Conservation (phyloP, 495 filamentous ascomycete genomes). For the Hyaloscypha variabilis region DNA sequence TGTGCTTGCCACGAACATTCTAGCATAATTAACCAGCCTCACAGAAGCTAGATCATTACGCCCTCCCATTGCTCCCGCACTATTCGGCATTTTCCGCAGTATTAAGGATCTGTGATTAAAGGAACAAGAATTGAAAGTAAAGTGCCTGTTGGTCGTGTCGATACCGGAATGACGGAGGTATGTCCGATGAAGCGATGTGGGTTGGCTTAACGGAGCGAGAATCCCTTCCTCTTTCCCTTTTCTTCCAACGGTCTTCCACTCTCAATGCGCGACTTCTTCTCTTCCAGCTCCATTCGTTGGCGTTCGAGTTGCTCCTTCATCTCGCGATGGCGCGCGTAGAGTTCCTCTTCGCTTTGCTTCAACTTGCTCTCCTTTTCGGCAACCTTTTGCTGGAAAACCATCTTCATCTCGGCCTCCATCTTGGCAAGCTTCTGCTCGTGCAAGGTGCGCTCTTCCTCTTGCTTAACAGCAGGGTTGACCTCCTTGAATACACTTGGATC, state of each 20-base stretch:
- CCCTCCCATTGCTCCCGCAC: conserved; percentile 18
- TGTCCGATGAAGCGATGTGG: conserved; percentile 14
- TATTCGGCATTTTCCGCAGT: conserved; percentile 20
- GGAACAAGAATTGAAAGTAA: conserved; percentile 36
- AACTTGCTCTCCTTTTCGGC: conserved; percentile 99
- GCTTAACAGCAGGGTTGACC: conserved; percentile 99
- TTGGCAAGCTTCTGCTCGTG: conserved; percentile 99
- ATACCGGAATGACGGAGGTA: conserved; percentile 21
- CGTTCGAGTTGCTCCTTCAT: conserved; percentile 99
- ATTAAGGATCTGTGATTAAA: conserved; percentile 35
- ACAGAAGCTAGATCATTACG: conserved; percentile 29
- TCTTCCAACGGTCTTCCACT: conserved; percentile 94
- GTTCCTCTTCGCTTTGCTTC: conserved; percentile 97
- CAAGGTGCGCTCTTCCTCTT: conserved; percentile 95
- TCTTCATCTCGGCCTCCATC: conserved; percentile 99
- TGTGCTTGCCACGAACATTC: conserved; percentile 10
- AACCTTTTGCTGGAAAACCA: conserved; percentile 99
- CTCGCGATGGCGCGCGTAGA: conserved; percentile 95
- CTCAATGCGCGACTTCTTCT: conserved; percentile 94
- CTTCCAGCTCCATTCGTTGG: conserved; percentile 90
- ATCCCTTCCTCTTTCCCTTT: conserved; percentile 95
- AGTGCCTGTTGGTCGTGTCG: conserved; percentile 27
- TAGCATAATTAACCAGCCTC: conserved; percentile 24
- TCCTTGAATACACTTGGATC: conserved; percentile 99
- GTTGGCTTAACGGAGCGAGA: conserved; percentile 83